Conservation (phyloP, 805 yeast genomes). For the Candida pseudoglaebosa region DNA sequence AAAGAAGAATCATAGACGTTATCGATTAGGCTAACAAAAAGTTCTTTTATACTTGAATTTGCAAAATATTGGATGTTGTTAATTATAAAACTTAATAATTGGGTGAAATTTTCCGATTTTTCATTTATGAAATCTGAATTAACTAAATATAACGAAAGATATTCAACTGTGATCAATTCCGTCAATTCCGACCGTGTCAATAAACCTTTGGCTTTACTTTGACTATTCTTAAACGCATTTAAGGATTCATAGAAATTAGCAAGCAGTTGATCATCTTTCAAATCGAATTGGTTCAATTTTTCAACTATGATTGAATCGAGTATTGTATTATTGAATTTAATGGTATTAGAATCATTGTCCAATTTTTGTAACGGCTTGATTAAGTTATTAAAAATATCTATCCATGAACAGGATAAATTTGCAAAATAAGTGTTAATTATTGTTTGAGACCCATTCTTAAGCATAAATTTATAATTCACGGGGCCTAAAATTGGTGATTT, state of each 20-base stretch:
- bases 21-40: constrained; percentile 12
- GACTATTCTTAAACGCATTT: constrained; percentile 14
- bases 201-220: constrained; percentile 11
- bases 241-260: not conserved
- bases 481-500: constrained; percentile 28
- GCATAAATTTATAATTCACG: constrained; percentile 17
- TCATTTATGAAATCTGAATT: constrained; percentile 3
- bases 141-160: constrained; percentile 9
- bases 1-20: constrained; percentile 12
- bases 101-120: constrained; percentile 6
- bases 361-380: constrained; percentile 15
- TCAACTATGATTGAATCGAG: not conserved
- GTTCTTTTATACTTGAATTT: constrained; percentile 10
- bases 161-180: constrained; percentile 13
- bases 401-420: constrained; percentile 26
- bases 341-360: constrained; percentile 6
- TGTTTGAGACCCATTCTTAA: constrained; percentile 10
- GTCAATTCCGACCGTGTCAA: constrained; percentile 9
- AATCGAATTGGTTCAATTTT: not conserved
- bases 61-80: constrained; percentile 9
- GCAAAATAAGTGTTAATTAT: constrained; percentile 24
- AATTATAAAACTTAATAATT: not conserved
- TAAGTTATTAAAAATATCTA: constrained; percentile 21
- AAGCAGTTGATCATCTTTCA: not conserved
- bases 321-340: constrained; percentile 11